These are phyloP conservation scores for Fusarium compactum DNA, from an alignment of 2,329 filamentous ascomycete species.

Conservation along the genomic window DNA sequence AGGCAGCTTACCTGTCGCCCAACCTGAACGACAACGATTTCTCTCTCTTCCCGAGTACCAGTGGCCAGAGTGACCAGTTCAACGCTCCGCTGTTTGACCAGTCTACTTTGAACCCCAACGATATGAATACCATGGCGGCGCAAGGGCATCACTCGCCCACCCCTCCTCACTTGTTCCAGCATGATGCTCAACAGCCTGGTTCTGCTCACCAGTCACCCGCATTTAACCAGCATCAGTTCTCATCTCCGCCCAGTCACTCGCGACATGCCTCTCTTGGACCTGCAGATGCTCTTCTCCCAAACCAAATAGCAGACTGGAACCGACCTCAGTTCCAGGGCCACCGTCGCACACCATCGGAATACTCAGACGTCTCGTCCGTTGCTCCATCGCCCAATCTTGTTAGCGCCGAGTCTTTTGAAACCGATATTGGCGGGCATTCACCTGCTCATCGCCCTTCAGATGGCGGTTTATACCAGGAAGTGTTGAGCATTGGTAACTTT, in stretches of 20 bases:
- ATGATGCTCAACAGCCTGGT: constrained; percentile 59
- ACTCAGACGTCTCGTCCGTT: constrained; percentile 89
- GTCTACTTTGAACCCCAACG: constrained; percentile 57
- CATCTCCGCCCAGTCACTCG: constrained; percentile 64
- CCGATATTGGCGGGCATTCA: constrained; percentile 77
- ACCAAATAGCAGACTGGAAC: constrained; percentile 66
- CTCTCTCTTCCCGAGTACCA: constrained; percentile 70
- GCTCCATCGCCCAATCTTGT: constrained; percentile 85
- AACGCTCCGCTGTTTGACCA: constrained; percentile 71
- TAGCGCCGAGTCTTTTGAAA: constrained; percentile 83
- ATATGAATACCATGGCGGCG: constrained; percentile 67
- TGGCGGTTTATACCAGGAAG: constrained; percentile 78
- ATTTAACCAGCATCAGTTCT: constrained; percentile 68
- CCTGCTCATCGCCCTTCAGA: constrained; percentile 84
- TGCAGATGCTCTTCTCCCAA: constrained; percentile 66
- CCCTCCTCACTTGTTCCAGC: constrained; percentile 66
- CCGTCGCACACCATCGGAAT: constrained; percentile 87
- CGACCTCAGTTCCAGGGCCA: constrained; percentile 80
- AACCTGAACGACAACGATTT: constrained; percentile 70
- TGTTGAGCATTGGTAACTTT: constrained; percentile 82
- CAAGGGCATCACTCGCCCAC: constrained; percentile 69
- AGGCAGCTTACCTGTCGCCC: constrained; percentile 61
- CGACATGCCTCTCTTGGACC: constrained; percentile 69
- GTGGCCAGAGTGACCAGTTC: constrained; percentile 67
- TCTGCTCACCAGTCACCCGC: constrained; percentile 69